Evolutionary conservation across 192 early-diverging fungal genomes (phyloP).

Genomic region (Mortierella claussenii): DNA sequence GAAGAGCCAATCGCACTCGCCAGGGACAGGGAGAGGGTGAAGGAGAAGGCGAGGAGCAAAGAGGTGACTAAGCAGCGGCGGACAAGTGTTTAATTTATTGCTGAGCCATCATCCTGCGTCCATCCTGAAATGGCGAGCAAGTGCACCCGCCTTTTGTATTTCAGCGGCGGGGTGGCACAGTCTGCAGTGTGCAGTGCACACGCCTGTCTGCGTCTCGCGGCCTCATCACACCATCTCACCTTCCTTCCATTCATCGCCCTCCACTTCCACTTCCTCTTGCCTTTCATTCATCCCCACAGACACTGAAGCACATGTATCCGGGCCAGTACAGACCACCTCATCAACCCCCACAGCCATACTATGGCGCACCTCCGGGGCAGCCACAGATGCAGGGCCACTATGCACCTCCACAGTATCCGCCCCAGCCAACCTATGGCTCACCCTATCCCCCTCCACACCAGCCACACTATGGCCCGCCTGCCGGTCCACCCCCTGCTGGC

Average conservation of each 20-base stretch:
- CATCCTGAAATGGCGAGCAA: no score
- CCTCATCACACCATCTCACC: no score
- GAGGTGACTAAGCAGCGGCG: no score
- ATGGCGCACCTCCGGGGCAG: conserved; percentile 17
- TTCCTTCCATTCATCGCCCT: neutral
- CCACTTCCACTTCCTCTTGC: neutral
- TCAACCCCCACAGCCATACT: no score
- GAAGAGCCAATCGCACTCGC: conserved; percentile 79
- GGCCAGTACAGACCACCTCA: conserved; percentile 28
- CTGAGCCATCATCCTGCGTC: no score
- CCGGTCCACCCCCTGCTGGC: neutral
- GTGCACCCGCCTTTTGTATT: no score
- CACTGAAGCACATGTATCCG: conserved; percentile 21
- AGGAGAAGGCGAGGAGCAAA: conserved; percentile 61
- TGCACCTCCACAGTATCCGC: neutral
- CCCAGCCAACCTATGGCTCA: neutral
- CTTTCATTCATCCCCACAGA: neutral
- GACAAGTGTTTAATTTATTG: no score
- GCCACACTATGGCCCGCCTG: neutral
- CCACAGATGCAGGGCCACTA: no score
- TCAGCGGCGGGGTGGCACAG: no score
- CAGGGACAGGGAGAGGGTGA: conserved; percentile 76
- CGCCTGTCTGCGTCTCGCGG: no score
- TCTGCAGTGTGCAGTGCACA: no score
- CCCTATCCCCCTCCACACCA: conserved; percentile 4